Conservation (phyloP, 345 rosid species). For the Aurinia saxatilis region DNA sequence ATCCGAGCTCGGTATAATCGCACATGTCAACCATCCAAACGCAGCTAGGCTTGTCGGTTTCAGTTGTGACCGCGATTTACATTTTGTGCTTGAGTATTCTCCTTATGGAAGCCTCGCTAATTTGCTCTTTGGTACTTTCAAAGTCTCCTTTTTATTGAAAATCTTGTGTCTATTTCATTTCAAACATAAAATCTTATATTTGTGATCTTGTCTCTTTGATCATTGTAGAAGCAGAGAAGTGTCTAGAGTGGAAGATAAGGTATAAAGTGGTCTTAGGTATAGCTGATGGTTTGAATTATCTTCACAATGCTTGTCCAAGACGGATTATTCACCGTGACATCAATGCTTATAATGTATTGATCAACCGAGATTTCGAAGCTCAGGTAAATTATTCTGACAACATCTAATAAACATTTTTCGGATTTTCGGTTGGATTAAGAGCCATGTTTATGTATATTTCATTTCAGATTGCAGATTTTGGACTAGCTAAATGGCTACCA, state of each 20-base stretch:
- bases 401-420: not conserved
- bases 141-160: not conserved
- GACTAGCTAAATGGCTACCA: constrained; percentile 97
- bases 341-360: constrained; percentile 87
- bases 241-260: constrained; percentile 66
- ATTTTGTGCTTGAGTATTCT: constrained; percentile 77
- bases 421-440: not conserved
- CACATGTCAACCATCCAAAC: constrained; percentile 84
- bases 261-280: constrained; percentile 69
- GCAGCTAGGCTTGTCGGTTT: constrained; percentile 80
- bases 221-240: constrained; percentile 48
- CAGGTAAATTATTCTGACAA: constrained; percentile 36
- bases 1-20: constrained; percentile 89
- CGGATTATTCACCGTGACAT: constrained; percentile 89
- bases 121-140: constrained; percentile 49
- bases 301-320: constrained; percentile 75
- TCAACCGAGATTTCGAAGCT: constrained; percentile 59
- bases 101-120: constrained; percentile 79
- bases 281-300: constrained; percentile 75
- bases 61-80: constrained; percentile 66
- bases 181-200: not conserved
- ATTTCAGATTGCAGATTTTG: constrained; percentile 63
- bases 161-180: not conserved
- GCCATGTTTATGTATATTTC: not conserved
- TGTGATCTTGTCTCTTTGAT: not conserved